Evolutionary conservation across 129 eudicot species (phyloP), one percentile per base, ranked within the genome.

Genomic region (Lactuca sativa): DNA sequence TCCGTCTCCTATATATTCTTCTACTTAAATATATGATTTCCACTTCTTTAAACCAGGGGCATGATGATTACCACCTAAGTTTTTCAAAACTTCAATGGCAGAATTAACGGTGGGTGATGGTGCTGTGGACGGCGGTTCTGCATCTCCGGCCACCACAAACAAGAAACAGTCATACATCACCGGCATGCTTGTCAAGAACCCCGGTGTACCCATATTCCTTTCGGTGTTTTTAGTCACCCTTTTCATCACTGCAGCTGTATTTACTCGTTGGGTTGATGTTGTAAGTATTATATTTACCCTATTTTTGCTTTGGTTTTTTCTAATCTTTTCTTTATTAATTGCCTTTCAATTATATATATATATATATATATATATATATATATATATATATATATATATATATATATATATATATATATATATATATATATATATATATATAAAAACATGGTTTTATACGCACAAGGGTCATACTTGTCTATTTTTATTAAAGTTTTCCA

Each of bases 241-340:
- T 41, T 77, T 77, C 11, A 37, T 77, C 66, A 69, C 76, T 12
- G 81, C 76, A 11, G 81, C 69, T 62, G n/a, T 77, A 11, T 77
- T 77, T 76, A 77, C 81, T 69, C 81, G 76, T 77, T 77, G 81
- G 81, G 71, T 77, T 62, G 81, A 77, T 17, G 76, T 77, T 69
- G 81, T 77, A 77, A 77, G 81, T 76, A 32, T 43, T 21, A 31
- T 32, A 4, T 33, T 16, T 1, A 36, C 18, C 37, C 11, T 55
- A 17, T 4, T 18, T 16, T 34, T 67, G 13, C 2, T 4, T 5
- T 49, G 16, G 12, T 44, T 44, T 7, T 41, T 11, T 44, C 52
- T 44, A 44, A 44, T 44, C 52, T 44, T 9, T 44, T 8, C 3
- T 41, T 8, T 4, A 34, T 34, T 3, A 9, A 7, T 41, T 8